Evolutionary conservation across 306 rosid genomes (phyloP), one percentile per base, ranked within the genome.

Genomic region (Castanea mollissima): DNA sequence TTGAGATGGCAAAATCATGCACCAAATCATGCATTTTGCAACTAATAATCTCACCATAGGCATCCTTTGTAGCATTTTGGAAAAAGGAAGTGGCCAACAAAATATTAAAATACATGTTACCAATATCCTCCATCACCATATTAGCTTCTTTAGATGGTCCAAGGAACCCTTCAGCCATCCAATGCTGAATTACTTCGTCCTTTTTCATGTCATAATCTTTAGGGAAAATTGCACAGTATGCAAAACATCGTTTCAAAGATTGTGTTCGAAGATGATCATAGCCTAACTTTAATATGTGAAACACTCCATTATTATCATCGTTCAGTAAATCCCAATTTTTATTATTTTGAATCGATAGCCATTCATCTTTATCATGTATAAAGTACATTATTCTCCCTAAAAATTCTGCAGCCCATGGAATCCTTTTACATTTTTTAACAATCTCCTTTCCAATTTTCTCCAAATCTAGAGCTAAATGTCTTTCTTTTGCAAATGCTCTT

Each of bases 1-100:
- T 60, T 41, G 34, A 65, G n/a, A 16, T 31, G 9, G 84, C 84
- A 31, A 81, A 76, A 21, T 58, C 84, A 32, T 81, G 73, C 7
- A 81, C 49, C 27, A 51, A 44, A 81, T 81, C 77, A 3, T 76
- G 84, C 84, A 81, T 81, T 64, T 81, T 70, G 8, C 51, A 76
- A 8, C 4, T 4, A 2, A 4, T 13, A 16, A 27, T 35, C 5
- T 12, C 12, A 2, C 20, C 73, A 21, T 16, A 0, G 0, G 0
- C 56, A 19, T 76, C 74, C 32, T 2, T 23, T 14, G 0, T 3
- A 1, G 70, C 77, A 31, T 81, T 73, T 76, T 81, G 81, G 32
- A 69, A 68, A 29, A 80, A 51, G 27, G 75, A 69, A 12, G 21
- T 76, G 4, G 78, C 46, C 38, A 75, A 19, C 27, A 80, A 75